These are phyloP conservation scores for Vaccinium vitisidaea DNA, from an alignment of 148 eudicot genomes.

Conservation along the genomic window DNA sequence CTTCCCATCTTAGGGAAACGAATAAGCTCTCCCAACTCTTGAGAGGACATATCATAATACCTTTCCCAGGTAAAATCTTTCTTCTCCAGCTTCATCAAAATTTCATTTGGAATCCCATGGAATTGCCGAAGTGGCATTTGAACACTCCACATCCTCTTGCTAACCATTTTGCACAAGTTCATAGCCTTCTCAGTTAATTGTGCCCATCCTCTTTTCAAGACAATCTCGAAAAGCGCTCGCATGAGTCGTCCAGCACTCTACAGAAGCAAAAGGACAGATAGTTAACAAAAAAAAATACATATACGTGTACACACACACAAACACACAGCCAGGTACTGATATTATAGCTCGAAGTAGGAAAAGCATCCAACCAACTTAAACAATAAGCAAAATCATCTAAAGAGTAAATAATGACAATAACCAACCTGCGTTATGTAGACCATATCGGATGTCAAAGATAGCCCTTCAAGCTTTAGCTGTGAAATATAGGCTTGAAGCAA, in stretches of 20 bases:
- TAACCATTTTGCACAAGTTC: constrained; percentile 83
- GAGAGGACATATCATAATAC: constrained; percentile 85
- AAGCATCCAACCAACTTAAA: constrained; percentile 1
- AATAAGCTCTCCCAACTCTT: constrained; percentile 83
- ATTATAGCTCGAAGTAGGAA: constrained; percentile 5
- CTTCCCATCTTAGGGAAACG: constrained; percentile 77
- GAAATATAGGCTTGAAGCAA: constrained; percentile 87
- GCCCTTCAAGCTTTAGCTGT: constrained; percentile 82
- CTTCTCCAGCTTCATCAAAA: constrained; percentile 77
- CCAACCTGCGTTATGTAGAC: constrained; percentile 81
- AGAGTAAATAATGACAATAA: background rate
- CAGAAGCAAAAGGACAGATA: constrained; percentile 10
- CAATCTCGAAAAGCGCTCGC: constrained; percentile 79
- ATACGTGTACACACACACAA: too few relatives aligned
- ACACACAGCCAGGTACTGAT: background rate
- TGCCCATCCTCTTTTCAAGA: constrained; percentile 89
- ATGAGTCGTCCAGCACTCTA: constrained; percentile 92
- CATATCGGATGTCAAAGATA: constrained; percentile 87
- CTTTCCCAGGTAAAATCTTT: constrained; percentile 92
- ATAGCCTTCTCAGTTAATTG: constrained; percentile 79
- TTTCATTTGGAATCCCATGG: constrained; percentile 58
- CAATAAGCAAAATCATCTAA: constrained; percentile 5
- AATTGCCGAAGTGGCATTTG: constrained; percentile 90
- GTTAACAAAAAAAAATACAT: background rate
- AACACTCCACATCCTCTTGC: constrained; percentile 88